Base-by-base conservation (phyloP, 768 basidiomycete species). In the Galerina marginata region DNA sequence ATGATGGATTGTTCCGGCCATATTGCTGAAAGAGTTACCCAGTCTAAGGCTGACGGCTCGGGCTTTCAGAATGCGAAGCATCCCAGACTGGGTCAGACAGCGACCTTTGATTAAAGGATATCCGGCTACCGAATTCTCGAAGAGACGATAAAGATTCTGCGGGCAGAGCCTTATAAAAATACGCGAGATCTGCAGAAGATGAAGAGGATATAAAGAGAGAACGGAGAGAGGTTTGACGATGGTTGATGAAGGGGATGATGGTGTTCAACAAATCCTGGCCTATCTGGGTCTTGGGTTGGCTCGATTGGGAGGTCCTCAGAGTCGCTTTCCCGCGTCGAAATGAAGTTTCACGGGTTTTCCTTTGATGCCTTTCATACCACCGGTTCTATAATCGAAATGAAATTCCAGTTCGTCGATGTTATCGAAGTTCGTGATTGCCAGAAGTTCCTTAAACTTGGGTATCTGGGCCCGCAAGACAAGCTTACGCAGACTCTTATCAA, bases 381-480 rank as follows among this genome's bases (percentile, higher is more conserved):
- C 37, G 15, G 58, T 16, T 11, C 42, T 50, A 52, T 75, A 75
- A 46, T 79, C 77, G 43, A 78, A 75, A 47, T 70, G 60, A 3
- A 79, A 64, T 33, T 74, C 70, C 23, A 79, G 53, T 40, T 76
- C 75, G n/a, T 73, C 67, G 16, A 79, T 62, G 23, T 67, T 61
- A 16, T 66, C 63, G 29, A 77, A 77, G 47, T 72, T 63, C 2
- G 72, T 63, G 23, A 71, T 64, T 2, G 66, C 58, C 20, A 76
- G 54, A 23, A 77, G 55, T 23, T 74, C 62, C 33, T 70, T 65
- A 54, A 76, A 75, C 46, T 70, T 74, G 15, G 71, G 63, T 10
- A 79, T 63, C 39, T 72, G 73, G 0, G 74, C 73, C 11, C 70
- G 70, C 26, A 80, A 58, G 1, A 68, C 66, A 6, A 80, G 69